Base-by-base conservation (phyloP, 495 filamentous ascomycete species). In the Amorphotheca resinae region DNA sequence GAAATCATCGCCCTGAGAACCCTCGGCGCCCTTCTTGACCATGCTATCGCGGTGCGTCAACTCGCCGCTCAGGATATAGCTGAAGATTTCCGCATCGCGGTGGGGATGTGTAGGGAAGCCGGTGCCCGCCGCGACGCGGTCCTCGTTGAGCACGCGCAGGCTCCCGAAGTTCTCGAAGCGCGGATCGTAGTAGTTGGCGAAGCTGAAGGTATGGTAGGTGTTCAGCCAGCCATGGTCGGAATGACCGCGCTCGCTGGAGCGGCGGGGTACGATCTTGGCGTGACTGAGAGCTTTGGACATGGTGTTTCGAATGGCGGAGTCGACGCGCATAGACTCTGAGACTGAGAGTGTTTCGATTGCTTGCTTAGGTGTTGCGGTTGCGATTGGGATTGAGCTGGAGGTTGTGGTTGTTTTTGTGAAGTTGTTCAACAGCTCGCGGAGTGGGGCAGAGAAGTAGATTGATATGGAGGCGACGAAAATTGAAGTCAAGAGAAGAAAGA, bases 21-120 rank as follows among this genome's bases (percentile, higher is more conserved):
- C 70, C n/a, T 63, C 59, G 33, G 55, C 56, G 23, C 70, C 72
- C 60, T 72, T 74, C 41, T 69, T 65, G 48, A 77, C 63, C 73
- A 87, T 82, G 35, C 68, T 77, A 57, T 93, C 84, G 12, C 80
- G 76, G 64, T 93, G 84, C 22, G 83, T 86, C 33, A 89, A 72
- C 57, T 87, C 80, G 45, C 84, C 84, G 48, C 60, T 73, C 5
- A 89, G 65, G 51, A 88, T 79, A 64, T 89, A 89, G 49, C 70
- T 76, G 68, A 84, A 89, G 64, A 89, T 88, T 60, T 88, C 81
- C 50, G 81, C 82, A 56, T 88, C 77, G 51, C 74, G 72, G 64
- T 93, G 84, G 18, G 75, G 75, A 57, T 93, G 85, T 1, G 82
- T 85, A 9, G 80, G 80, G 63, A 88, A 87, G 18, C 83, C 84